Evolutionary conservation across 2,329 filamentous ascomycete species (phyloP).

Genomic region (Xylaria sp.): DNA sequence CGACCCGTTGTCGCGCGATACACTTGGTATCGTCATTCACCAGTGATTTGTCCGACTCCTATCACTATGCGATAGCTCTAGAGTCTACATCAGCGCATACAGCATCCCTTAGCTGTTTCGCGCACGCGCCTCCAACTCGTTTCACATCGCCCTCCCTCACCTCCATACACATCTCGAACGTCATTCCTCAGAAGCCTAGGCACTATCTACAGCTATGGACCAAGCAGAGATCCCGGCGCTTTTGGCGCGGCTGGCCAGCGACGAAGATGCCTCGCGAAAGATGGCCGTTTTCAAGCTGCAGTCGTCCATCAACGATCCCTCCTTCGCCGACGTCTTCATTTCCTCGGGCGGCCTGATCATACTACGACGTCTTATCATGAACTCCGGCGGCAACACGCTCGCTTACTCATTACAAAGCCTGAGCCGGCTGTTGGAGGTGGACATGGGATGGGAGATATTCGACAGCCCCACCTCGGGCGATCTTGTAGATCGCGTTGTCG

Average conservation of each 20-base stretch:
- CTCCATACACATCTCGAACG: not conserved
- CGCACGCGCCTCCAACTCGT: not conserved
- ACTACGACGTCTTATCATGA: constrained; percentile 84
- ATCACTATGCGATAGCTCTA: constrained; percentile 29
- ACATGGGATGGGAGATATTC: constrained; percentile 96
- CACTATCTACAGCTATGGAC: constrained; percentile 61
- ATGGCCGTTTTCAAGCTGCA: constrained; percentile 99
- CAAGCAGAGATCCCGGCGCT: constrained; percentile 75
- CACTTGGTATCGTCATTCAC: not conserved
- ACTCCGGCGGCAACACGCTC: constrained; percentile 89
- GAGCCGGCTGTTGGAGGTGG: constrained; percentile 87
- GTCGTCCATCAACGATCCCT: constrained; percentile 91
- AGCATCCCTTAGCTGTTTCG: constrained; percentile 20
- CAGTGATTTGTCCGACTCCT: not conserved
- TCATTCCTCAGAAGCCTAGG: not conserved
- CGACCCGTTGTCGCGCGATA: not conserved
- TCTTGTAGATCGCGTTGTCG: constrained; percentile 81
- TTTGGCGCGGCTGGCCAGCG: constrained; percentile 71
- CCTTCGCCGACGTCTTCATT: constrained; percentile 97
- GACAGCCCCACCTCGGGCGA: constrained; percentile 71
- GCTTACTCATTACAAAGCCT: constrained; percentile 94
- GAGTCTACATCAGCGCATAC: constrained; percentile 16
- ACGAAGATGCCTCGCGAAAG: constrained; percentile 92
- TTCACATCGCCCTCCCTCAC: constrained; percentile 6
- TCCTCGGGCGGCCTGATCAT: constrained; percentile 85